Evolutionary conservation across 306 rosid genomes (phyloP), one percentile per base, ranked within the genome.

Genomic region (Vachellia collinsii): DNA sequence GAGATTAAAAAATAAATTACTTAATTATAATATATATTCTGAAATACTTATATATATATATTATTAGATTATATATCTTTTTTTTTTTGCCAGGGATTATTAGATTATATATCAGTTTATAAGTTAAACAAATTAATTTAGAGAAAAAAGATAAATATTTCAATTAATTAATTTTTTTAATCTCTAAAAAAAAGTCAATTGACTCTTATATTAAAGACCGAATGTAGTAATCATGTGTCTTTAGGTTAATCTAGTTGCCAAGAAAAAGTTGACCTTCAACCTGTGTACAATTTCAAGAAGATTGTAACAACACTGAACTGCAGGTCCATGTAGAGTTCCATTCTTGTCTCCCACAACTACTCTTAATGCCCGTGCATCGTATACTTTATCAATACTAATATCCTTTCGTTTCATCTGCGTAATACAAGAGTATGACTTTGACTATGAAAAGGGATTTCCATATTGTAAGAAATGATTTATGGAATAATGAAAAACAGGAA

Each of bases 311-410:
- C 95, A 87, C 79, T 89, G 97, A 86, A 94, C 91, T 72, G 99
- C 99, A 62, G 95, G 94, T 70, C 99, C 99, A 51, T 85, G 97
- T 68, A 94, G 89, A 76, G 97, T 89, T 79, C 97, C 99, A 38
- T 90, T 93, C 85, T 93, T 93, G 90, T 94, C 99, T 85, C 99
- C 99, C 73, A 94, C 97, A 74, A 94, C 94, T 76, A 93, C 99
- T 89, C 99, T 88, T 85, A 94, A 80, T 46, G 99, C 99, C 63
- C 97, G 97, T 70, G 97, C 94, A 89, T 94, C 99, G 74, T 89
- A 94, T 64, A 94, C 97, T 88, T 93, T 86, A 50, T 85, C 82
- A 42, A 93, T 93, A 84, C 89, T 79, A 64, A 88, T 85, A 84
- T 94, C 97, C 88, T 94, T 94, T 62, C 97, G 85, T 64, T 94